Conservation (phyloP, 2,329 filamentous ascomycete species). For the Botrytis cinerea region DNA sequence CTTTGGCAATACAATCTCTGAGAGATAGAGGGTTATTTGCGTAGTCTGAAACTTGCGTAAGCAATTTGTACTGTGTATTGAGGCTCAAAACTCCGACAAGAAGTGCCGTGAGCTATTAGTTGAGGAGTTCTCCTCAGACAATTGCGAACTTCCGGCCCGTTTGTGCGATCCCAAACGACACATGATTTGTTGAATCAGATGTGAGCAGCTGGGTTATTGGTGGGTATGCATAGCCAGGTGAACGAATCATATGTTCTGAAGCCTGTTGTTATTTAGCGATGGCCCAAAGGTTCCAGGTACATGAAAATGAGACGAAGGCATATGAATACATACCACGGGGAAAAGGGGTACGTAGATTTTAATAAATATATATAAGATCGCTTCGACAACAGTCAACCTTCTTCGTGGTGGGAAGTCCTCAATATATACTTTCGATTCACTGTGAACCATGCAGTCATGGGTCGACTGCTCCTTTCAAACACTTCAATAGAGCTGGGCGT, state of each 20-base stretch:
- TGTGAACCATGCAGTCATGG: constrained; percentile 26
- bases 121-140: background rate
- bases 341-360: background rate
- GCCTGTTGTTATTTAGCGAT: constrained; percentile 36
- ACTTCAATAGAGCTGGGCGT: constrained; percentile 28
- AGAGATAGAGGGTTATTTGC: background rate
- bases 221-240: constrained; percentile 30
- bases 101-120: constrained; percentile 20
- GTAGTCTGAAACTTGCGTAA: background rate
- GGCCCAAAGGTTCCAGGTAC: constrained; percentile 30
- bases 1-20: background rate
- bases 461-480: constrained; percentile 30
- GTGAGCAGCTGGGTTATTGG: constrained; percentile 18
- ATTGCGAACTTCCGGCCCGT: background rate
- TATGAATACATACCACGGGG: constrained; percentile 8
- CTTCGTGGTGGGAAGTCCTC: constrained; percentile 26
- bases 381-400: constrained; percentile 1
- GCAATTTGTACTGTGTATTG: background rate
- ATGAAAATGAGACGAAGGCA: constrained; percentile 8
- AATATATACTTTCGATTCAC: constrained; percentile 31
- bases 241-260: constrained; percentile 33
- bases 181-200: constrained; percentile 30
- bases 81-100: constrained; percentile 19
- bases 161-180: constrained; percentile 6
- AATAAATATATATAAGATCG: background rate